Conservation (phyloP, 2,329 filamentous ascomycete species). For the Clonostachys rhizophaga region DNA sequence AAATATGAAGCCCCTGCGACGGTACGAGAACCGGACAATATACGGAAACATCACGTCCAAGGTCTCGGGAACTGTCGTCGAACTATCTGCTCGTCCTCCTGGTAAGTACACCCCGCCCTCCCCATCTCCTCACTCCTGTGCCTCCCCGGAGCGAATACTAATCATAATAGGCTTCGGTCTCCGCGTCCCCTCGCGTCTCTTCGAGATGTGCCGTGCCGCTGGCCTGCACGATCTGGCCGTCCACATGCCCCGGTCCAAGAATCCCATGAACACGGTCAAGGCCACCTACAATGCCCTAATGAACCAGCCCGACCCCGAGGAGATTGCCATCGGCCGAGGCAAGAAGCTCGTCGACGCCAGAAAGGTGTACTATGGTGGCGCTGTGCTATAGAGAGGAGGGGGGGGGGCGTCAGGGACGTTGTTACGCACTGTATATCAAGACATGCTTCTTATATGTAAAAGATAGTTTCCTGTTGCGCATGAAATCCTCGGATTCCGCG, state of each 20-base stretch:
- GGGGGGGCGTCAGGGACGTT: neutral
- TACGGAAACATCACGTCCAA: conserved; percentile 82
- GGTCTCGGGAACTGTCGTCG: conserved; percentile 80
- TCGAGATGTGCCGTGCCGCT: conserved; percentile 84
- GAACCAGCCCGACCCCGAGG: conserved; percentile 81
- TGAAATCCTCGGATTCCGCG: neutral
- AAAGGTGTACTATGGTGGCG: conserved; percentile 93
- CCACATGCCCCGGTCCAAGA: conserved; percentile 77
- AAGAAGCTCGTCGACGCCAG: conserved; percentile 95
- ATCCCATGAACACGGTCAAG: conserved; percentile 98
- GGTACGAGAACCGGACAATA: conserved; percentile 90
- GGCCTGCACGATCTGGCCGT: conserved; percentile 87
- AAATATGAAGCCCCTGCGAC: conserved; percentile 87
- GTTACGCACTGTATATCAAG: neutral
- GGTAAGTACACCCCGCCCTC: conserved; percentile 51
- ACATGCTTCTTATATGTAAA: neutral
- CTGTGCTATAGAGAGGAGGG: conserved; percentile 45
- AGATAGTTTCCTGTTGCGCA: neutral
- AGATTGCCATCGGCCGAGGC: conserved; percentile 82
- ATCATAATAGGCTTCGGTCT: conserved; percentile 75
- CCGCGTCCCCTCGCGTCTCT: conserved; percentile 85
- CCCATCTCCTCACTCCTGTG: neutral
- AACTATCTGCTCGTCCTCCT: conserved; percentile 78
- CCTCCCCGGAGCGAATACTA: neutral
- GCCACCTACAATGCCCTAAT: conserved; percentile 79